Base-by-base conservation (phyloP, 2,329 filamentous ascomycete genomes). In the Colletotrichum viniferum region DNA sequence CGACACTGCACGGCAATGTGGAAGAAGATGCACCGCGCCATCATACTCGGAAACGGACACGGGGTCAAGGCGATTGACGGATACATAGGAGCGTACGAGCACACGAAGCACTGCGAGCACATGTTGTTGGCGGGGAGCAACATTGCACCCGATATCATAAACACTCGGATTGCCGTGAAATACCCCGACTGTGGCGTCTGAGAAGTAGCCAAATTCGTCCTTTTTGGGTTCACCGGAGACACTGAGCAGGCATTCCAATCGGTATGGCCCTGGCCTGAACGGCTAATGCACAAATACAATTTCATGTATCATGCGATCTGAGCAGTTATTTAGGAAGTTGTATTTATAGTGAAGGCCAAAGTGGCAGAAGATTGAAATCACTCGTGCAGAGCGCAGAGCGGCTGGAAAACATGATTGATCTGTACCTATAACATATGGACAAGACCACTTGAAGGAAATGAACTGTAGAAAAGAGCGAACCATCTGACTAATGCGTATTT, bases 1-100 rank as follows among this genome's bases (percentile, higher is more conserved):
- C 67, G 60, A 7, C 78, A 79, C 74, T 79, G 78, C 75, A 73
- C 73, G 38, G 60, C 60, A 16, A 78, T 79, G 77, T 79, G 78
- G 78, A 71, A 77, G 38, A 79, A 79, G 66, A 58, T 79, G 65
- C 78, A 79, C 21, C 73, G 78, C 7, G 77, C 77, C 16, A 55
- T 78, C 18, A 16, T 48, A 48, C 56, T 64, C 14, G 18, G 52
- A 26, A 43, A 56, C 18, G 62, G 61, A 9, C 21, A 64, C 7
- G 61, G 71, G 34, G 61, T 5, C 26, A 18, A 60, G 26, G 28
- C 61, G 18, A 76, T 79, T 55, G 78, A 79, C 55, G 66, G 78
- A 36, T 78, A 78, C 69, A 77, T 79, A n/a, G 78, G 66, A 14
- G 63, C 16, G 21, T 76, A 77, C 48, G 62, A 77, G 26, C 78